Base-by-base conservation (phyloP, 352 stramenopile genomes). In the Phytophthora fragariae region DNA sequence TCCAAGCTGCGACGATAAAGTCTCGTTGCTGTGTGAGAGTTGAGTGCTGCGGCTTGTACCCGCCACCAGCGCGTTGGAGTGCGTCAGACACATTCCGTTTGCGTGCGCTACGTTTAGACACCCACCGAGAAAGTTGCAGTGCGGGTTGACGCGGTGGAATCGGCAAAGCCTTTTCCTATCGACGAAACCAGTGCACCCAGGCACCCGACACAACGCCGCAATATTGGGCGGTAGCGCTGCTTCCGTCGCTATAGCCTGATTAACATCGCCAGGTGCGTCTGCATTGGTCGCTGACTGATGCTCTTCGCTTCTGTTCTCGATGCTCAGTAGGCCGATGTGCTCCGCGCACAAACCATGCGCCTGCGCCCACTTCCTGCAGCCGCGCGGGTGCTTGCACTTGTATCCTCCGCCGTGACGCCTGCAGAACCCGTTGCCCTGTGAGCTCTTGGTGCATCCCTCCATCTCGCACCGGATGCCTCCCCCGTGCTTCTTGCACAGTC, bases 351-450 rank as follows among this genome's bases (percentile, higher is more conserved):
- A n/a, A 3, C 61, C 61, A 3, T 35, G 3, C 27, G 21, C 39
- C 37, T 47, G 61, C 15, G 50, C 50, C 61, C 49, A 68, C 31
- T 65, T 65, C 41, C 4, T 54, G 14, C 44, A 65, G n/a, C 57
- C 57, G 4, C 39, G 37, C 27, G 57, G 33, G 57, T 57, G 27
- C 24, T 33, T 56, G 58, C 58, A 65, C 41, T 56, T 54, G 41
- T 46, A 41, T n/a, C 44, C 41, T 65, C 58, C 58, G n/a, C 44
- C 58, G 11, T 65, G 44, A 1, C 14, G 4, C 39, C 39, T 55
- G 44, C 44, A 31, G 5, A 46, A 44, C 11, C 44, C 27, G 27
- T 47, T 57, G 44, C 27, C 58, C 27, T 46, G 58, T 9, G 58
- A 11, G 7, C 58, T 41, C 57, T 60, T 59, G 1, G 31, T 39